Evolutionary conservation across 352 stramenopile species (phyloP), one percentile per base, ranked within the genome.

Genomic region (Globisporangium sylvaticum): DNA sequence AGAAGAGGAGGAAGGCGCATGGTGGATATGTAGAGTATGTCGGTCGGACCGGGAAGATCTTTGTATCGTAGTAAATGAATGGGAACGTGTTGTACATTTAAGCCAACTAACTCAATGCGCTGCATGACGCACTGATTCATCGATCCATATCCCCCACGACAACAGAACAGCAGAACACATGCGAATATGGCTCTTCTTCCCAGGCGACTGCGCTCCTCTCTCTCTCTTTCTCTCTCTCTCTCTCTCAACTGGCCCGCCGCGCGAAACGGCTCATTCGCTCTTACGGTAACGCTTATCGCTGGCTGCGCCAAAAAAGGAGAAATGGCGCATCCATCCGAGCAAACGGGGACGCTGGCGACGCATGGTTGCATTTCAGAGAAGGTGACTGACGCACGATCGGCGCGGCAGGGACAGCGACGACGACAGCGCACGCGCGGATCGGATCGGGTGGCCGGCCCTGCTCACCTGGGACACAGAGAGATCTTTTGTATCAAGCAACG

Each of bases 101-200:
- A 58, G 27, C 18, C 18, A 22, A 44, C 31, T 34, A 34, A 34
- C 31, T 34, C 8, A 34, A 34, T 9, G 18, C 2, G 42, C 31
- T 34, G 31, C 42, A 50, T 50, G 42, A 22, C 42, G 42, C 42
- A 24, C 42, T 50, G 15, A 50, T 50, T 50, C 42, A 22, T 50
- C 42, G 42, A 50, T 22, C 18, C 42, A 50, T 50, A 22, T 50
- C 5, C 31, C 31, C 31, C 31, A 34, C 8, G 15, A 50, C 42
- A 50, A 50, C 27, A 39, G 24, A 24, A 15, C 53, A n/a, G 10
- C n/a, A 58, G 25, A 58, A 22, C 53, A 42, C 24, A 55, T 29
- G 22, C 27, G 20, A 32, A 18, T 12, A 39, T 58, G 53, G 25
- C 53, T 58, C 53, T 58, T 58, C 53, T 58, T 34, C 53, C 48